These are phyloP conservation scores for Aspergillus intermedius DNA, from an alignment of 2,329 filamentous ascomycete species.

Conservation along the genomic window DNA sequence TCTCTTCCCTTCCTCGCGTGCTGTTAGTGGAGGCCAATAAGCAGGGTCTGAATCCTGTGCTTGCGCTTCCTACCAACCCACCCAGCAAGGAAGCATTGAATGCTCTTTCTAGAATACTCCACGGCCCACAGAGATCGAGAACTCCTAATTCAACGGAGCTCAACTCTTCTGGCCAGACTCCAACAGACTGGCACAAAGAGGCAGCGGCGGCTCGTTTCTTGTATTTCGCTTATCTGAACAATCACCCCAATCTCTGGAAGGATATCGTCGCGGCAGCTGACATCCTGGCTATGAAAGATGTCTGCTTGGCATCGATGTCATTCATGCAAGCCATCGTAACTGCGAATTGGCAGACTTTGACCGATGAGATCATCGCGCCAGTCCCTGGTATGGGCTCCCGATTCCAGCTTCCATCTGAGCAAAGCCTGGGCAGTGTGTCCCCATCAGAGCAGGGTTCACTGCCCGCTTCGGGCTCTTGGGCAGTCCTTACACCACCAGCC, in stretches of 20 bases:
- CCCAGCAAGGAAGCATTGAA: conserved; percentile 50
- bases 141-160: conserved; percentile 24
- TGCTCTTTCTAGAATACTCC: conserved; percentile 50
- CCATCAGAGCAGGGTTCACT: conserved; percentile 29
- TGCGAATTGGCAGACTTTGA: conserved; percentile 46
- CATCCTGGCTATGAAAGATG: conserved; percentile 51
- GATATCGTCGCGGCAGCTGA: conserved; percentile 50
- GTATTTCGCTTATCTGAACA: conserved; percentile 49
- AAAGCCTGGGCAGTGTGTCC: conserved; percentile 30
- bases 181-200: conserved; percentile 41
- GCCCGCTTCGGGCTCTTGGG: conserved; percentile 43
- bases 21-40: conserved; percentile 43
- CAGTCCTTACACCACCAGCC: conserved; percentile 47
- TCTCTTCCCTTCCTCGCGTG: conserved; percentile 51
- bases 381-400: conserved; percentile 14
- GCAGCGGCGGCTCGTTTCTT: conserved; percentile 49
- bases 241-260: conserved; percentile 47
- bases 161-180: conserved; percentile 26
- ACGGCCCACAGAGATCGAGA: conserved; percentile 40
- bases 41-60: conserved; percentile 38
- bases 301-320: conserved; percentile 49
- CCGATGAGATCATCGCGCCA: conserved; percentile 21
- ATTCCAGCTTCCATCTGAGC: conserved; percentile 37
- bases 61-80: conserved; percentile 46
- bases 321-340: conserved; percentile 49